Evolutionary conservation across 805 yeast species (phyloP).

Genomic region (Suhomyces faveliae): DNA sequence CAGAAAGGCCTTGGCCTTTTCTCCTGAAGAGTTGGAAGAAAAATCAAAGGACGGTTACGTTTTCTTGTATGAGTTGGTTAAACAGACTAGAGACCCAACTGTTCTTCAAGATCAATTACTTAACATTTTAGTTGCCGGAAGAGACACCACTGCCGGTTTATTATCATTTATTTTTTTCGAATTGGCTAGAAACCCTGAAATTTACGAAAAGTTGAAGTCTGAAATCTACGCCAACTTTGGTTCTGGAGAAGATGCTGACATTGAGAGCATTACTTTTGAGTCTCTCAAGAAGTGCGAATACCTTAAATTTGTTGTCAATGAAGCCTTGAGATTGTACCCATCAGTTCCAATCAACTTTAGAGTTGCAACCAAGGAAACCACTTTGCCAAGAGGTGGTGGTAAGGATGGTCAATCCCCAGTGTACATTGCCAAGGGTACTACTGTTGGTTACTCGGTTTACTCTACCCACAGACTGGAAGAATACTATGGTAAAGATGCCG

Average conservation of each 20-base stretch:
- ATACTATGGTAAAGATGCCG: constrained; percentile 22
- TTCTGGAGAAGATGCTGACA: constrained; percentile 18
- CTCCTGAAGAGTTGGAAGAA: constrained; percentile 16
- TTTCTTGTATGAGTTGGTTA: constrained; percentile 28
- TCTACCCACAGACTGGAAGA: constrained; percentile 42
- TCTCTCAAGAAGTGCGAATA: constrained; percentile 27
- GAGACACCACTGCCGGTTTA: constrained; percentile 31
- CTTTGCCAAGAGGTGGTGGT: constrained; percentile 27
- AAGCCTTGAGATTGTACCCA: constrained; percentile 27
- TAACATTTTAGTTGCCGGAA: constrained; percentile 29
- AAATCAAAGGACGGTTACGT: constrained; percentile 20
- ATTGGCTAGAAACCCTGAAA: constrained; percentile 23
- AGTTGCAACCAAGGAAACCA: constrained; percentile 24
- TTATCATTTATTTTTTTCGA: constrained; percentile 25
- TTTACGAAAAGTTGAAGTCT: constrained; percentile 19
- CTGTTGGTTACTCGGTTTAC: constrained; percentile 27
- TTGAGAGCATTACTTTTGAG: constrained; percentile 23
- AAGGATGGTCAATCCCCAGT: constrained; percentile 17
- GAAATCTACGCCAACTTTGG: constrained; percentile 23
- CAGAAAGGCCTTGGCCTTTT: constrained; percentile 12
- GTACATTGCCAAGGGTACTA: constrained; percentile 22
- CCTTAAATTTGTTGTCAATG: constrained; percentile 24
- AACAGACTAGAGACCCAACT: constrained; percentile 24
- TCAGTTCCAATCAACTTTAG: constrained; percentile 27
- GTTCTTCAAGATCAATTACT: constrained; percentile 27